Evolutionary conservation across 805 yeast genomes (phyloP), one percentile per base, ranked within the genome.

Genomic region (Metschnikowia colocasiae): DNA sequence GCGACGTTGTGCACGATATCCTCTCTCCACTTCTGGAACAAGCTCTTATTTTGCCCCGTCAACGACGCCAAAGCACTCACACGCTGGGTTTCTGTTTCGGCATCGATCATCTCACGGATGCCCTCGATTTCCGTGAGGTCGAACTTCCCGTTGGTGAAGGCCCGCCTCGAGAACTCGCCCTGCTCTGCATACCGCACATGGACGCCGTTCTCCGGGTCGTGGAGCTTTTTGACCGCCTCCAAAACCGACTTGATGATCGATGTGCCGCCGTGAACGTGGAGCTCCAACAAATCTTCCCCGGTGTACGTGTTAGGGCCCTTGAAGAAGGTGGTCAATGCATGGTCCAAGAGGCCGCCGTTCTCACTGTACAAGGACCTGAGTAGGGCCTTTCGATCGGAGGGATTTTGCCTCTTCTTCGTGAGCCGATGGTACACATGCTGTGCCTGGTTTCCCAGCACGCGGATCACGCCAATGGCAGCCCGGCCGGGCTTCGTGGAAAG

Each of bases 121-220:
- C 97, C 97, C 65, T 94, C 99, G 7, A 88, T 79, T 59, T 91
- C 89, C 0, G 97, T 88, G 49, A 94, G 71, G 62, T 94, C 98
- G 57, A 88, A 74, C 42, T 85, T 73, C 0, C 91, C 87, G 62
- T 91, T 92, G 46, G 84, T 76, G 59, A 91, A 94, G 0, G 96
- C 97, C 31, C 96, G 75, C 56, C 73, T 74, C 0, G 97, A 85
- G 59, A 94, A 94, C 64, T 94, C 99, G 7, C 99, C 99, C 6
- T 89, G 83, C 58, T 86, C 92, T 0, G 99, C 99, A 61, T 85
- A 82, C 45, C 98, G 62, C 12, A 92, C 80, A 13, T 56, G 48
- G 5, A 66, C 52, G 3, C 72, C 73, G 0, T 57, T 48, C 0
- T 63, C 59, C 0, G 77, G 74, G 4, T 74, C 64, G 56, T 85